Evolutionary conservation across 306 rosid species (phyloP), one percentile per base, ranked within the genome.

Genomic region (Datisca glomerata): DNA sequence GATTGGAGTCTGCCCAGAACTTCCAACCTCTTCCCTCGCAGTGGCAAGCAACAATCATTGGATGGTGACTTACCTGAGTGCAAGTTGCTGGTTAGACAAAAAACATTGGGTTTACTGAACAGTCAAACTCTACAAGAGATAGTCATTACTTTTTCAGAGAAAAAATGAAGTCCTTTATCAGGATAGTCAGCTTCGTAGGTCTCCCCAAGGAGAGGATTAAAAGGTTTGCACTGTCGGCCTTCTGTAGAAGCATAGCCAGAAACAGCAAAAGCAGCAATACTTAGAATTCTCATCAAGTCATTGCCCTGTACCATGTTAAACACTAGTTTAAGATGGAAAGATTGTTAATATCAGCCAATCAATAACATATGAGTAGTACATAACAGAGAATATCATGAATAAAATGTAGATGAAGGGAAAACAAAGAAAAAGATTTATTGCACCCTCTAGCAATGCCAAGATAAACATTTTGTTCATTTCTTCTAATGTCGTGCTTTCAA

Each of bases 171-270:
- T 52, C 98, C 98, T 73, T 89, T 84, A 54, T 89, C 98, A 12
- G 98, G 96, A 73, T 89, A 84, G 65, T 89, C 96, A 41, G 86
- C 98, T 67, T 89, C 98, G 7, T 84, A 89, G 24, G 96, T 89
- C 68, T 84, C 98, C 65, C 98, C 98, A 22, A 89, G 94, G 36
- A 89, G 79, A 62, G 96, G 98, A 71, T 89, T 84, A 65, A 89
- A 89, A 56, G 98, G 98, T 73, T 89, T 89, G 66, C 98, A 89
- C 46, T 84, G 98, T 36, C 98, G 80, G 14, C 98, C 98, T 78
- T 89, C 84, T 22, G 98, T 89, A 39, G 96, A 89, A 5, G 98
- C 91, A 70, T 89, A 89, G 50, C 98, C 80, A 57, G 98, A 89
- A 49, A 89, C 95, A 56, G 96, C 95, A 78, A 89, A 84, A 54